Conservation (phyloP, 2,329 filamentous ascomycete genomes). For the Fusarium kyushuense region DNA sequence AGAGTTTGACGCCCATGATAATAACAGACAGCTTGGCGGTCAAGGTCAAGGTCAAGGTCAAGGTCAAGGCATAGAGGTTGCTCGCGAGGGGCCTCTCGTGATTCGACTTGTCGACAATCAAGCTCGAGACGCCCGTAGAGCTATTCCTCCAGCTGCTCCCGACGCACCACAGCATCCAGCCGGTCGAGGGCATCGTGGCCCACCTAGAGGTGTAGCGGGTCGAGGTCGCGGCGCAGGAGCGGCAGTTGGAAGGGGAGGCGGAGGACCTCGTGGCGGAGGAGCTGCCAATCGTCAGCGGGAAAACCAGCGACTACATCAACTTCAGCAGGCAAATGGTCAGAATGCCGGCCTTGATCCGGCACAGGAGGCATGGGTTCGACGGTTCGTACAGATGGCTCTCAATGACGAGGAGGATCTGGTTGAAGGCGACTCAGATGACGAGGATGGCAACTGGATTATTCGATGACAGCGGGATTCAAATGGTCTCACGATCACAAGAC, state of each 20-base stretch:
- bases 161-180: slow-evolving; percentile 48
- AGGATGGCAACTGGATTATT: slow-evolving; percentile 48
- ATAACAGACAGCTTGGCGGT: slow-evolving; percentile 46
- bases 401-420: slow-evolving; percentile 65
- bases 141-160: slow-evolving; percentile 49
- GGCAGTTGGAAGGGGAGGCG: slow-evolving; percentile 42
- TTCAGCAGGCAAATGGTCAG: slow-evolving; percentile 44
- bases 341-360: slow-evolving; percentile 57
- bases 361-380: slow-evolving; percentile 65
- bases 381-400: slow-evolving; percentile 66
- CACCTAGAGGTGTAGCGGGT: slow-evolving; percentile 39
- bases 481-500: slow-evolving; percentile 2
- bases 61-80: slow-evolving; percentile 59
- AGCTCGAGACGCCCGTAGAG: slow-evolving; percentile 46
- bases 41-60: slow-evolving; percentile 45
- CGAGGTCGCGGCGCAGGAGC: slow-evolving; percentile 43
- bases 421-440: slow-evolving; percentile 57
- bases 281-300: slow-evolving; percentile 41
- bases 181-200: slow-evolving; percentile 46
- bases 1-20: slow-evolving; percentile 41
- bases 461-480: slow-evolving; percentile 30
- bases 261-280: slow-evolving; percentile 44
- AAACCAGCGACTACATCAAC: slow-evolving; percentile 42
- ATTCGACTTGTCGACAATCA: slow-evolving; percentile 63
- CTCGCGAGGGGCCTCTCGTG: slow-evolving; percentile 68